Conservation (phyloP, 305 asterid species). For the Rubia balearica region DNA sequence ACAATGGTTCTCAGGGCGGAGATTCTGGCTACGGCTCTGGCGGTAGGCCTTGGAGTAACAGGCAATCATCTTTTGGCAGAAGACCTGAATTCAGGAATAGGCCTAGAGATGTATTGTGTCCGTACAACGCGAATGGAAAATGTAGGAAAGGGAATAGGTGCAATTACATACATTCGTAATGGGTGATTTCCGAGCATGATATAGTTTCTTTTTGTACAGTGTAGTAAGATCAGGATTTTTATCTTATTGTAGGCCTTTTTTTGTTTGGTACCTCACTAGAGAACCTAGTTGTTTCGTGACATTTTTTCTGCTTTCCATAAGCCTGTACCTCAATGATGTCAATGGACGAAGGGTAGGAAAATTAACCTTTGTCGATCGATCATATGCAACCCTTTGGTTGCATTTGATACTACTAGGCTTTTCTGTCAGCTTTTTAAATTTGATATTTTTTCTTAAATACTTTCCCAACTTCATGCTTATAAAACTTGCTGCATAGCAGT, state of each 20-base stretch:
- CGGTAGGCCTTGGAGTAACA: slow-evolving; percentile 57
- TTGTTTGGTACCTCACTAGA: background rate
- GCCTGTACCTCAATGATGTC: too few species aligned
- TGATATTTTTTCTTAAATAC: too few species aligned
- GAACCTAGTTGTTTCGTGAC: too few species aligned
- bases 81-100: slow-evolving; percentile 31
- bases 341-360: too few species aligned
- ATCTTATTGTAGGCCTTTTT: slow-evolving; percentile 17
- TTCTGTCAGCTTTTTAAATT: too few species aligned
- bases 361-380: too few species aligned
- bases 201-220: slow-evolving; percentile 33
- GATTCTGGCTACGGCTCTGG: slow-evolving; percentile 44
- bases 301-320: too few species aligned
- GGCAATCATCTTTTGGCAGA: slow-evolving; percentile 50
- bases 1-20: slow-evolving; percentile 44
- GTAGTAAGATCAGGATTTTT: slow-evolving; percentile 13
- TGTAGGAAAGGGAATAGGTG: slow-evolving; percentile 72
- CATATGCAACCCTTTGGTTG: too few species aligned
- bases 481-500: too few species aligned
- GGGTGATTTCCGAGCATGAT: slow-evolving; percentile 11
- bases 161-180: slow-evolving; percentile 52
- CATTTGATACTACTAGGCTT: too few species aligned
- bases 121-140: slow-evolving; percentile 48
- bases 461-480: too few species aligned
- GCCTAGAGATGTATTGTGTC: slow-evolving; percentile 44